Evolutionary conservation across 129 eudicot species (phyloP), one percentile per base, ranked within the genome.

Genomic region (Escallonia herrerae): DNA sequence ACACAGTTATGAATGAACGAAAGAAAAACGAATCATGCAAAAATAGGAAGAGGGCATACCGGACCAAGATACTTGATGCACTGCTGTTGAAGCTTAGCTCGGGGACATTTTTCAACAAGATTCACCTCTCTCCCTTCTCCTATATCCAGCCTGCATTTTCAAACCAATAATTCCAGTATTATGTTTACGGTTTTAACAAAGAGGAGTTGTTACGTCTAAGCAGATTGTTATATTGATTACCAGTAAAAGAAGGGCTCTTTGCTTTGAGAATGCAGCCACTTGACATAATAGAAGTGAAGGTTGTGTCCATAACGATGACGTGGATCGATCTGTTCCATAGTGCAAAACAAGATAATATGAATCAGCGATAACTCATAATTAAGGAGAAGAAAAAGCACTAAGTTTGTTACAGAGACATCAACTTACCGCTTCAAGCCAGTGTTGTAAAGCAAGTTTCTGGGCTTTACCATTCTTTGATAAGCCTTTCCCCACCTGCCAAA

Each of bases 1-100:
- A 56, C 10, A 13, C 6, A 14, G 40, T 13, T 7, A 56, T 33
- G 14, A 70, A 40, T n/a, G 3, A 8, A 40, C 15, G 4, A 4
- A 15, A 33, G 22, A n/a, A 56, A 0, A 9, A 8, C 0, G 40
- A 46, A 5, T 56, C 41, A 11, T 46, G 45, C 33, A 66, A 4
- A 33, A 4, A 8, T 39, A 63, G 43, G 56, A 39, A 68, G 57
- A 63, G 71, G 40, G 47, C 89, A 14, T 74, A 94, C 99, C n/a
- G 99, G 99, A 56, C 97, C 99, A 38, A 94, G 97, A 77, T 94
- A 94, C 70, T 94, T 94, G 77, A 94, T 94, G 86, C 99, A 94
- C 62, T 94, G 99, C 62, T 94, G 90, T 66, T 84, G 99, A 73
- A 94, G 95, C 76, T 89, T 89, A 6, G 77, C 69, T 49, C 99